A percentile compares a stretch with the other conserved stretches of the same genome.
Evolutionary conservation across 2,329 filamentous ascomycete genomes (phyloP).

Genomic region (Colletotrichum lindemuthianum): DNA sequence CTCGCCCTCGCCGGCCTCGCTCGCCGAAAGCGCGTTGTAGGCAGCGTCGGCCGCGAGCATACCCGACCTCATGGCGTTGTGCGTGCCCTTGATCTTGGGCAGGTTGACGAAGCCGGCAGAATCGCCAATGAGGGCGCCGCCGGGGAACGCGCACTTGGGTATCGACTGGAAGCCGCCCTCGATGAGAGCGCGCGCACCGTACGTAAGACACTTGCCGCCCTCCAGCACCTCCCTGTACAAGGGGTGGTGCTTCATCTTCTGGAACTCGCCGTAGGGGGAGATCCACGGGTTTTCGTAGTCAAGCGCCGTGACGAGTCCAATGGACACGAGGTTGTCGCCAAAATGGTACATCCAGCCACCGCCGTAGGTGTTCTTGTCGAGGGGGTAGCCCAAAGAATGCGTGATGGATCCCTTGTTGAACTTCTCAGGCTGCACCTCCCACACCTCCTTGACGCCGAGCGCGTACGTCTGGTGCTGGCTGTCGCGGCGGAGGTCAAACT

Average conservation of each 20-base stretch:
- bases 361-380: conserved; percentile 90
- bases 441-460: conserved; percentile 94
- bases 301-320: conserved; percentile 91
- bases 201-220: conserved; percentile 96
- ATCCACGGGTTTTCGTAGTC: conserved; percentile 98
- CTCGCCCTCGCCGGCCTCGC: conserved; percentile 56
- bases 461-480: conserved; percentile 96
- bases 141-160: conserved; percentile 95
- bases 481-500: conserved; percentile 88
- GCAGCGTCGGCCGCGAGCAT: conserved; percentile 96
- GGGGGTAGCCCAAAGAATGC: conserved; percentile 92
- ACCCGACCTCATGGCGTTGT: conserved; percentile 96
- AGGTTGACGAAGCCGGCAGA: conserved; percentile 97
- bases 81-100: conserved; percentile 97
- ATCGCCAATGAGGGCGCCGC: conserved; percentile 94
- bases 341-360: conserved; percentile 99
- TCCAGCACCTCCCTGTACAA: conserved; percentile 87
- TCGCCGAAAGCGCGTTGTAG: conserved; percentile 73
- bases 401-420: conserved; percentile 87
- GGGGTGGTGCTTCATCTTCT: conserved; percentile 99
- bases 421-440: conserved; percentile 94
- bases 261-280: conserved; percentile 94
- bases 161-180: conserved; percentile 98
- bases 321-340: conserved; percentile 92
- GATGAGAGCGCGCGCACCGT: conserved; percentile 88